Evolutionary conservation across 495 filamentous ascomycete species (phyloP).

Genomic region (Jackrogersella multiformis): DNA sequence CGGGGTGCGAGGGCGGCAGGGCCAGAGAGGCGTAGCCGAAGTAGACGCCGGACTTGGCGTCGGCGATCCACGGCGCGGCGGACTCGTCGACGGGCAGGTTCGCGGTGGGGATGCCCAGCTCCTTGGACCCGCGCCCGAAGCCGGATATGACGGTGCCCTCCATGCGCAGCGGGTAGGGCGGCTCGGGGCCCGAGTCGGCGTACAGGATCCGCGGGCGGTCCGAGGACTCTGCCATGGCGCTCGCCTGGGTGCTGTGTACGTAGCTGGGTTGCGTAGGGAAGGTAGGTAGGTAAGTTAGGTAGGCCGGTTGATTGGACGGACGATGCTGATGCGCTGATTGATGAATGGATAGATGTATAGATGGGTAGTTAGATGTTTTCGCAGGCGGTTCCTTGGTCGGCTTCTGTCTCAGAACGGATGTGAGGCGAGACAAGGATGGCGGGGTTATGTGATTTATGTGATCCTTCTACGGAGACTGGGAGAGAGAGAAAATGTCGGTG

Average conservation of each 20-base stretch:
- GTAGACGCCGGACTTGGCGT: slow-evolving; percentile 83
- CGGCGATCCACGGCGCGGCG: slow-evolving; percentile 71
- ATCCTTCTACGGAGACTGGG: too few species aligned
- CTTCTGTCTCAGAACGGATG: too few species aligned
- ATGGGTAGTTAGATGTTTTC: too few species aligned
- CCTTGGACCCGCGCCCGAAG: slow-evolving; percentile 92
- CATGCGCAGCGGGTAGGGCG: slow-evolving; percentile 83
- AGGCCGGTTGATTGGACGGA: not conserved
- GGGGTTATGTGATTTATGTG: too few species aligned
- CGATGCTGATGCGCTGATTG: not conserved
- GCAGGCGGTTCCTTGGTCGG: too few species aligned
- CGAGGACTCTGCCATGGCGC: slow-evolving; percentile 26
- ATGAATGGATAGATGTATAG: too few species aligned
- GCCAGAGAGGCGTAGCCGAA: slow-evolving; percentile 83
- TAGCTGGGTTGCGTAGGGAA: not conserved
- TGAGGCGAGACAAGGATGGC: too few species aligned
- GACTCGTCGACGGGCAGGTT: slow-evolving; percentile 88
- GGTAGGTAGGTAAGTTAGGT: not conserved
- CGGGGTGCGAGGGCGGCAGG: slow-evolving; percentile 57
- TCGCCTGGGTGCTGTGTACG: not conserved
- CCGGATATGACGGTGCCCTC: slow-evolving; percentile 88
- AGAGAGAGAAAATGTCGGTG: too few species aligned
- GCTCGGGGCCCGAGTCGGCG: slow-evolving; percentile 70
- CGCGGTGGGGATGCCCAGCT: slow-evolving; percentile 95
- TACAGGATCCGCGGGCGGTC: slow-evolving; percentile 72